These are phyloP conservation scores for Catunica adiposa DNA, from an alignment of 2,329 filamentous ascomycete species.

Conservation along the genomic window DNA sequence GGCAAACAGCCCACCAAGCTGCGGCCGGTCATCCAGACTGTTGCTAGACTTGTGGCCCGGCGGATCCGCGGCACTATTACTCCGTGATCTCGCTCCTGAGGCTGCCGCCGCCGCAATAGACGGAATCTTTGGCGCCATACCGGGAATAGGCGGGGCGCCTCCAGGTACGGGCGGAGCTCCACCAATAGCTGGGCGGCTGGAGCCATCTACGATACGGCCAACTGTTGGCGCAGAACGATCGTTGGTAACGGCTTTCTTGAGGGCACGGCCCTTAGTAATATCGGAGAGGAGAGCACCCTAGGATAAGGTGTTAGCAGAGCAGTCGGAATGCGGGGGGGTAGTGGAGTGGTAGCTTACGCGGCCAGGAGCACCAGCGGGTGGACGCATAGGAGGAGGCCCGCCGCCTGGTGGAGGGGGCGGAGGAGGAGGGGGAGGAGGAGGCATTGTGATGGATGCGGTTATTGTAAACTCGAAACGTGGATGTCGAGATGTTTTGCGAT, in stretches of 20 bases:
- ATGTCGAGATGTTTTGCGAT: constrained; percentile 33
- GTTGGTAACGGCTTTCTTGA: constrained; percentile 82
- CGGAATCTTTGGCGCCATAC: constrained; percentile 60
- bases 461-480: not conserved
- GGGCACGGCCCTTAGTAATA: constrained; percentile 61
- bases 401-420: constrained; percentile 47
- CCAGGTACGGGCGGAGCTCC: constrained; percentile 58
- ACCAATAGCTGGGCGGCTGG: constrained; percentile 41
- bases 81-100: constrained; percentile 49
- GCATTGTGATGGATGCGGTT: constrained; percentile 34
- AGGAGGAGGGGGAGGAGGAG: constrained; percentile 49
- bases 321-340: constrained; percentile 14
- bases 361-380: constrained; percentile 43
- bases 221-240: constrained; percentile 74
- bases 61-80: constrained; percentile 61
- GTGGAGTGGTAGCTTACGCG: constrained; percentile 22
- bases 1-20: constrained; percentile 75
- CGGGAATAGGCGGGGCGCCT: constrained; percentile 33
- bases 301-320: constrained; percentile 8
- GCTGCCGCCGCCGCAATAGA: constrained; percentile 41
- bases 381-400: constrained; percentile 47
- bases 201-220: constrained; percentile 28
- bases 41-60: constrained; percentile 18
- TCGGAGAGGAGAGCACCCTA: constrained; percentile 77
- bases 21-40: constrained; percentile 47